Conservation (phyloP, 2,329 filamentous ascomycete species). For the Bipolaris zeicola region DNA sequence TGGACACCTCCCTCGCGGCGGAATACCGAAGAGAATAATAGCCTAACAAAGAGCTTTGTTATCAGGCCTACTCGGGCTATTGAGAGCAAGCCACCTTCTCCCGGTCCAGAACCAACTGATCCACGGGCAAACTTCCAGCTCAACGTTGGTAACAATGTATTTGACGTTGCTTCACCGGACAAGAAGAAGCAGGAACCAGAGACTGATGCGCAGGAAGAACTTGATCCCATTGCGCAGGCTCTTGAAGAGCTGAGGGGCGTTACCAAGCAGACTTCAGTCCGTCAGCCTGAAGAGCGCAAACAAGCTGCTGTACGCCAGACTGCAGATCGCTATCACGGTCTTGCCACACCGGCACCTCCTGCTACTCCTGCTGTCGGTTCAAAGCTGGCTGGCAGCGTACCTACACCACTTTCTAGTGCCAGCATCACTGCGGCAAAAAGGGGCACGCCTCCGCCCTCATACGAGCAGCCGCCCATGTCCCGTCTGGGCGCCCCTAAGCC, state of each 20-base stretch:
- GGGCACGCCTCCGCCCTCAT: constrained; percentile 84
- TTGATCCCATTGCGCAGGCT: constrained; percentile 89
- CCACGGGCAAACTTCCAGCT: constrained; percentile 90
- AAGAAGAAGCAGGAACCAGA: constrained; percentile 54
- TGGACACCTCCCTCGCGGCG: constrained; percentile 56
- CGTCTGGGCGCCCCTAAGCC: constrained; percentile 87
- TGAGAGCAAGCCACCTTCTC: constrained; percentile 41
- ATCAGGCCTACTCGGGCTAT: constrained; percentile 37
- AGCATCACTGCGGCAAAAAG: constrained; percentile 63
- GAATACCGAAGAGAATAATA: constrained; percentile 45
- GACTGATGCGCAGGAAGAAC: constrained; percentile 61
- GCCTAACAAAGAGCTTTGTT: constrained; percentile 49
- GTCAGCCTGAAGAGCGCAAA: constrained; percentile 79
- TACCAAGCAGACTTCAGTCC: constrained; percentile 75
- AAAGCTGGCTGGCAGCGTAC: constrained; percentile 49
- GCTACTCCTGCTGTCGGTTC: constrained; percentile 48
- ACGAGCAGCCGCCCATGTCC: constrained; percentile 73
- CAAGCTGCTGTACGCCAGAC: constrained; percentile 82
- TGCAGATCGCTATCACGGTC: constrained; percentile 94
- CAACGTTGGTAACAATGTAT: constrained; percentile 94
- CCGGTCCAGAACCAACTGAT: constrained; percentile 78
- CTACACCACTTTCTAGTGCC: constrained; percentile 53
- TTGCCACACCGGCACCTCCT: constrained; percentile 73
- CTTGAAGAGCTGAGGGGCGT: constrained; percentile 91
- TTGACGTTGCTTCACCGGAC: constrained; percentile 84